Evolutionary conservation across 164 flowering plant genomes (phyloP).

Genomic region (Amborella trichopoda): DNA sequence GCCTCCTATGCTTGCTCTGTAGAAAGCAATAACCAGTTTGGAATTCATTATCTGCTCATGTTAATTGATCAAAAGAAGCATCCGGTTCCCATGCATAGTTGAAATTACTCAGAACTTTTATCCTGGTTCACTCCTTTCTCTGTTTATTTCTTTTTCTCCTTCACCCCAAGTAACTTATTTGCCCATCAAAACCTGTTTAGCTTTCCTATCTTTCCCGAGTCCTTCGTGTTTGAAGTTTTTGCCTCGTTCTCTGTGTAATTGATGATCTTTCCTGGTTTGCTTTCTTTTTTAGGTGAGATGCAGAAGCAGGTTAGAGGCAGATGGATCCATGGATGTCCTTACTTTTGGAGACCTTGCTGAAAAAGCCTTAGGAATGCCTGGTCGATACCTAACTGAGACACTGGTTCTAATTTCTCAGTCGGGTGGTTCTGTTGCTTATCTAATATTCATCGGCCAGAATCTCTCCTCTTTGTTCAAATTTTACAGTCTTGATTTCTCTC

Average conservation of each 20-base stretch:
- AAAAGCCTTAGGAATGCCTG: constrained; percentile 14
- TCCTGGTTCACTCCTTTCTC: background rate
- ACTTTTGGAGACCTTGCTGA: constrained; percentile 18
- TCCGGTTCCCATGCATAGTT: too few relatives aligned
- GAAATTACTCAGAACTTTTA: too few relatives aligned
- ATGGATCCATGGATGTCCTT: constrained; percentile 1
- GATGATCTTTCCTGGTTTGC: too few relatives aligned
- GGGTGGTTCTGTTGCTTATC: constrained; percentile 19
- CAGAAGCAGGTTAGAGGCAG: constrained; percentile 7
- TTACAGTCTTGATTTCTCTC: constrained; percentile 2
- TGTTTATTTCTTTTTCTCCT: background rate
- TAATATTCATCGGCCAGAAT: constrained; percentile 19
- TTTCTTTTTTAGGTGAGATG: constrained; percentile 11
- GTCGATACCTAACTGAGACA: constrained; percentile 13
- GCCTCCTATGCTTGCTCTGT: too few relatives aligned
- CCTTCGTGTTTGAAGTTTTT: background rate
- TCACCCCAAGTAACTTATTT: too few relatives aligned
- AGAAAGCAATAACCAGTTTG: too few relatives aligned
- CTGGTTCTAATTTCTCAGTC: constrained; percentile 14
- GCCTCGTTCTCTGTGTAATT: background rate
- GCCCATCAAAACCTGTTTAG: background rate
- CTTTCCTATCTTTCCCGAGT: background rate
- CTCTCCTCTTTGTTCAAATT: constrained; percentile 12
- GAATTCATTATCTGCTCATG: too few relatives aligned
- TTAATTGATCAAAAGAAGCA: too few relatives aligned